Conservation (phyloP, 305 asterid genomes). For the Petunia hybrid region DNA sequence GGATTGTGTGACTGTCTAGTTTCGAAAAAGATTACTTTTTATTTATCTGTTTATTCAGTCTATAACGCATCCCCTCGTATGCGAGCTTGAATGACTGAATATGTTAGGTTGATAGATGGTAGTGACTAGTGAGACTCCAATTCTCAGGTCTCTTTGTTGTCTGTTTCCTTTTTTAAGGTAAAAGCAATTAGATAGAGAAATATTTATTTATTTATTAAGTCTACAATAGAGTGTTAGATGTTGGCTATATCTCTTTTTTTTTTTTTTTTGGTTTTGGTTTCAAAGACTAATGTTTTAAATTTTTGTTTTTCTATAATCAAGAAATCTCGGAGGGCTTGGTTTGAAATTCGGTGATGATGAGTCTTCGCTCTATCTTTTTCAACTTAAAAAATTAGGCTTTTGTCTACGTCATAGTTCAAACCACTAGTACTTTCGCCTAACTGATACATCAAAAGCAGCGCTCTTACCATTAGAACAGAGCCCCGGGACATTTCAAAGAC, state of each 20-base stretch:
- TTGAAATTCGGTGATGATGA: too few relatives aligned
- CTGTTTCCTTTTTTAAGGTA: not conserved
- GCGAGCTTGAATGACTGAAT: not conserved
- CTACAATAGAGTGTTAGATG: not conserved
- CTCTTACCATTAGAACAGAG: too few relatives aligned
- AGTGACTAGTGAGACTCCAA: slow-evolving; percentile 13
- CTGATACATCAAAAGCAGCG: too few relatives aligned
- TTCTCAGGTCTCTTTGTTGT: not conserved
- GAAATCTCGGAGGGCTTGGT: too few relatives aligned
- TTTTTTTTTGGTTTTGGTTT: not conserved
- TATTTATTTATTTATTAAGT: not conserved
- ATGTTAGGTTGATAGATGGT: not conserved
- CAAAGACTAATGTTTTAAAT: not conserved
- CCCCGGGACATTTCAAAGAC: too few relatives aligned
- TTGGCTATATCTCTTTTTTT: not conserved
- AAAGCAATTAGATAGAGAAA: not conserved
- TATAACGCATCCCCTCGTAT: not conserved
- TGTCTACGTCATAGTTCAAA: too few relatives aligned
- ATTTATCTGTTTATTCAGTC: not conserved
- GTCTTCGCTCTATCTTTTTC: too few relatives aligned
- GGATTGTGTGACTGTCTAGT: not conserved
- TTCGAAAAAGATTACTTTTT: not conserved
- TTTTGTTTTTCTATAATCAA: too few relatives aligned
- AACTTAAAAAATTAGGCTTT: too few relatives aligned
- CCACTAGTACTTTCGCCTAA: too few relatives aligned